Evolutionary conservation across 306 rosid species (phyloP).

Genomic region (Inga laurina): DNA sequence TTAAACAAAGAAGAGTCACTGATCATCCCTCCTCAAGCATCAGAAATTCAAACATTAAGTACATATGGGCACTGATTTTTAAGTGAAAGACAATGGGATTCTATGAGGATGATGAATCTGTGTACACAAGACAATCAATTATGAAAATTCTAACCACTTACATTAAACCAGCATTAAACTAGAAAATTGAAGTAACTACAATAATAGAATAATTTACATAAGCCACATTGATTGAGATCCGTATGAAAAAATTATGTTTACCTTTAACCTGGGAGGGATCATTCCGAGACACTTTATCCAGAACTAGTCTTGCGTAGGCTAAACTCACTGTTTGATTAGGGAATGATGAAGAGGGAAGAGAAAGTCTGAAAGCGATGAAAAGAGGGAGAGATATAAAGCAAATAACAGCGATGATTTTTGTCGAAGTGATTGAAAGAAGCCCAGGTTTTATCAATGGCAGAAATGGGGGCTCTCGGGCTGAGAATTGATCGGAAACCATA

Average conservation of each 20-base stretch:
- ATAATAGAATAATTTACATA: not conserved
- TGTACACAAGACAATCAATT: not conserved
- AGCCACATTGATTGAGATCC: not conserved
- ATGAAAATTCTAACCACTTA: not conserved
- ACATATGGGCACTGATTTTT: not conserved
- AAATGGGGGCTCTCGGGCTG: not conserved
- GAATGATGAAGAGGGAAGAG: slow-evolving; percentile 25
- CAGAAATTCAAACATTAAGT: not conserved
- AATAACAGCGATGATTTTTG: slow-evolving; percentile 30
- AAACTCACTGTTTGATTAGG: slow-evolving; percentile 34
- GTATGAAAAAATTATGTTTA: not conserved
- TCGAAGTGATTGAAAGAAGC: slow-evolving; percentile 17
- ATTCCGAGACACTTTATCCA: slow-evolving; percentile 20
- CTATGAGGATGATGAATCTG: not conserved
- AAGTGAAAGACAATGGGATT: not conserved
- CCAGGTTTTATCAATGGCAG: slow-evolving; percentile 6
- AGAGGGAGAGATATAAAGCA: slow-evolving; percentile 39
- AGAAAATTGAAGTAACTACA: no score
- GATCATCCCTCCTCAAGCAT: not conserved
- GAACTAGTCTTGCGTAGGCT: slow-evolving; percentile 33
- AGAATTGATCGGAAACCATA: not conserved
- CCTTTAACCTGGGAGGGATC: slow-evolving; percentile 22
- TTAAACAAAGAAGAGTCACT: not conserved
- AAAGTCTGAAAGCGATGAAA: slow-evolving; percentile 30
- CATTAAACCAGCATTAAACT: not conserved